Conservation (phyloP, 257 asterid genomes). For the Nicotiana attenuata region DNA sequence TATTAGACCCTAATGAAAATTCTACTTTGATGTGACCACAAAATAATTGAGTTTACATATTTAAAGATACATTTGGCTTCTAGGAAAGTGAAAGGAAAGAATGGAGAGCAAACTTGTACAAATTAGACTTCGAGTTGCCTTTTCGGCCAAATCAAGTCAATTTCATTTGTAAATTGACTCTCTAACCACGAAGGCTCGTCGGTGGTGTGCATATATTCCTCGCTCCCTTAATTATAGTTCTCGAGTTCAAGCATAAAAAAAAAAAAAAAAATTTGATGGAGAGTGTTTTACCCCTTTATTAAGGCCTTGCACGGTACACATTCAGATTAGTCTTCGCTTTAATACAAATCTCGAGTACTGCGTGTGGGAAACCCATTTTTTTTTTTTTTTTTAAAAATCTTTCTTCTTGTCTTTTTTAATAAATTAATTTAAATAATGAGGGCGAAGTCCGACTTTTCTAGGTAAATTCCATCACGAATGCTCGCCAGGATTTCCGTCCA, state of each 20-base stretch:
- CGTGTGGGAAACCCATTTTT: too few species aligned
- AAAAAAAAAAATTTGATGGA: too few species aligned
- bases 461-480: not conserved
- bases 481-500: not conserved
- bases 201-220: too few species aligned
- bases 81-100: not conserved
- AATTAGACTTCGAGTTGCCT: not conserved
- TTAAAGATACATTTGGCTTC: not conserved
- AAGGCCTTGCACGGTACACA: too few species aligned
- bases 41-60: not conserved
- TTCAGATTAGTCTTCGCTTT: too few species aligned
- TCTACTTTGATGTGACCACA: not conserved
- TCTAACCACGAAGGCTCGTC: too few species aligned
- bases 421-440: not conserved
- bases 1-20: not conserved
- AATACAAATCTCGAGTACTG: too few species aligned
- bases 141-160: not conserved
- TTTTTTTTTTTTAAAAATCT: too few species aligned
- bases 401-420: not conserved
- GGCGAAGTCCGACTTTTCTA: not conserved
- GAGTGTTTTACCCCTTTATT: not conserved
- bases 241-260: too few species aligned
- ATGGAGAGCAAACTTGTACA: not conserved
- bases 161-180: not conserved
- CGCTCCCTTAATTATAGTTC: fast-evolving